Base-by-base conservation (phyloP, 2,329 filamentous ascomycete species). In the Zymoseptoria pseudotritici region DNA sequence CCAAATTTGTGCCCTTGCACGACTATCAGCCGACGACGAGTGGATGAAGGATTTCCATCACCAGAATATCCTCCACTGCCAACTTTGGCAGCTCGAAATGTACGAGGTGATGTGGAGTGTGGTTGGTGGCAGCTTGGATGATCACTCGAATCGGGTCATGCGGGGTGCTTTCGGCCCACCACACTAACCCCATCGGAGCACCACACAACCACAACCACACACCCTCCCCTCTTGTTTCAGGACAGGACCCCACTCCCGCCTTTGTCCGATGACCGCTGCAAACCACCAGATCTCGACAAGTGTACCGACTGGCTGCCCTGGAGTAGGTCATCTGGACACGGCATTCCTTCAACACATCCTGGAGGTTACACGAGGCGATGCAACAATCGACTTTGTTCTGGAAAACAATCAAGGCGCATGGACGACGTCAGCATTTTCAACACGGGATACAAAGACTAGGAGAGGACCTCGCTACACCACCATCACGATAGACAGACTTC, bases 1-100 rank as follows among this genome's bases (percentile, higher is more conserved):
- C 64, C 56, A 68, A 67, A 52, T 73, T 72, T 62, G 69, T 71
- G 61, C 69, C 70, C 62, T 64, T 73, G 65, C 69, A 72, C 61
- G 68, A 70, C 60, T 71, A 73, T 66, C 52, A 21, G 63, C 70
- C 65, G 69, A 70, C 68, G 46, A 65, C 69, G 55, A 66, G 66
- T 11, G 57, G 65, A 51, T 67, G 61, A 63, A 63, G 36, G 36
- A 54, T 50, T 42, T 61, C 61, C 61, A 58, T 67, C 66, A 67
- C 62, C 61, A 55, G 42, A 52, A 56, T 49, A 36, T 31, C 53
- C 36, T 26, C 46, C 46, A 54, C 46, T 21, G 55, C 59, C 55
- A 57, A 61, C 55, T 58, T 53, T 49, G 50, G 36, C 57, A 59
- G 55, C 59, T 53, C 51, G 36, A 46, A 7, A n/a, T 17, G 36